These are phyloP conservation scores for Trichoderma hamatum DNA, from an alignment of 2,329 filamentous ascomycete species.

Conservation along the genomic window DNA sequence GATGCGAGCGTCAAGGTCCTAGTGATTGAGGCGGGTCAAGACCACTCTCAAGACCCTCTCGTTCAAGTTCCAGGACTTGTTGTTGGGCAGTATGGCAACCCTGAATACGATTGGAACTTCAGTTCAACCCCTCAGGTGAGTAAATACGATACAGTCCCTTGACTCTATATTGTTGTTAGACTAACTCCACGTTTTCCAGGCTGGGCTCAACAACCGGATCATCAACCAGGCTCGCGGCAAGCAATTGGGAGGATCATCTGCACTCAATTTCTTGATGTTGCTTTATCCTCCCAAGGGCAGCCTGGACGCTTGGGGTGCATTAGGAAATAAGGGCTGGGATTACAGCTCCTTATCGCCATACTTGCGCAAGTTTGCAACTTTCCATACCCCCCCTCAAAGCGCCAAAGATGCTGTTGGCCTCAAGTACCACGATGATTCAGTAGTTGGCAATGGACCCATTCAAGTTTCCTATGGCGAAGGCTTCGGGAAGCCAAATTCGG, in stretches of 20 bases:
- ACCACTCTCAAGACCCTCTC: constrained; percentile 28
- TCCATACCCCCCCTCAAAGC: constrained; percentile 35
- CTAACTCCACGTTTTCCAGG: background rate
- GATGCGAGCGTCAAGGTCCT: constrained; percentile 31
- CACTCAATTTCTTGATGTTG: constrained; percentile 56
- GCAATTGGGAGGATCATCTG: constrained; percentile 57
- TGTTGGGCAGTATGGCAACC: constrained; percentile 30
- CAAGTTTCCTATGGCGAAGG: constrained; percentile 43
- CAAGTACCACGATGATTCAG: constrained; percentile 39
- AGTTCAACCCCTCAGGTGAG: constrained; percentile 31
- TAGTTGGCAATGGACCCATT: constrained; percentile 42
- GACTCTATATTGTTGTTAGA: background rate
- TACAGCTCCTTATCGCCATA: constrained; percentile 39
- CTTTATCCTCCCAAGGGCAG: constrained; percentile 27
- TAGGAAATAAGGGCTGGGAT: constrained; percentile 37
- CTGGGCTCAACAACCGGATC: constrained; percentile 27
- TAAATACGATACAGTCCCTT: background rate
- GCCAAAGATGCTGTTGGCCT: constrained; percentile 37
- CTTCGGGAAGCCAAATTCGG: constrained; percentile 39
- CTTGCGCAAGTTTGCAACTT: constrained; percentile 41
- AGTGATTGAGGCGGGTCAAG: constrained; percentile 35
- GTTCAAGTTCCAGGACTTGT: constrained; percentile 31
- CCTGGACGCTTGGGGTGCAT: constrained; percentile 35
- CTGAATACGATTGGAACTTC: constrained; percentile 32
- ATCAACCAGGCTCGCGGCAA: constrained; percentile 50